A percentile compares a stretch with the other conserved stretches of the same genome.
Conservation (phyloP, 257 asterid genomes). For the Perilla frutescens region DNA sequence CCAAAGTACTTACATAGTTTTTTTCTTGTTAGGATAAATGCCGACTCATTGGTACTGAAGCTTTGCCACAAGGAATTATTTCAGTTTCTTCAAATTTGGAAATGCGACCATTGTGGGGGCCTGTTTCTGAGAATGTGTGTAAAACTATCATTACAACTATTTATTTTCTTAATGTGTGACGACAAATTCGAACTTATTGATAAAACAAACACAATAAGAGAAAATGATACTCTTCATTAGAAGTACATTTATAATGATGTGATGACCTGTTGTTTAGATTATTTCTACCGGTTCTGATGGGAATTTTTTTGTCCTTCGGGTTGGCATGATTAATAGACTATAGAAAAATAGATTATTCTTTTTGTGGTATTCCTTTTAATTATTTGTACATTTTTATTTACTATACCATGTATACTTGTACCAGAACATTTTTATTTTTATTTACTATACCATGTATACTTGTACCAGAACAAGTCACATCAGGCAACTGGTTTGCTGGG, state of each 20-base stretch:
- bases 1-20: neutral
- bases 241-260: neutral
- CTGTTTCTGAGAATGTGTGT: constrained; percentile 54
- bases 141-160: constrained; percentile 25
- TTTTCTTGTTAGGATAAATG: constrained; percentile 56
- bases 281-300: neutral
- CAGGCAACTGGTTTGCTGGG: constrained; percentile 64
- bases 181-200: neutral
- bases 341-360: constrained; percentile 4
- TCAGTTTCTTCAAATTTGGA: constrained; percentile 68
- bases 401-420: constrained; percentile 21
- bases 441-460: too few species aligned
- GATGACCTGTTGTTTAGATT: neutral
- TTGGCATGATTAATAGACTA: neutral
- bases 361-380: neutral
- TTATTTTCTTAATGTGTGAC: neutral
- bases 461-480: constrained; percentile 51
- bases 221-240: neutral
- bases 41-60: constrained; percentile 62
- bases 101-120: constrained; percentile 80
- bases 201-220: neutral
- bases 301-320: neutral
- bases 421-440: too few species aligned
- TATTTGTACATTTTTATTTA: constrained; percentile 25
- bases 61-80: constrained; percentile 78